Conservation (phyloP, 306 rosid species). For the Arachis hypogaea region DNA sequence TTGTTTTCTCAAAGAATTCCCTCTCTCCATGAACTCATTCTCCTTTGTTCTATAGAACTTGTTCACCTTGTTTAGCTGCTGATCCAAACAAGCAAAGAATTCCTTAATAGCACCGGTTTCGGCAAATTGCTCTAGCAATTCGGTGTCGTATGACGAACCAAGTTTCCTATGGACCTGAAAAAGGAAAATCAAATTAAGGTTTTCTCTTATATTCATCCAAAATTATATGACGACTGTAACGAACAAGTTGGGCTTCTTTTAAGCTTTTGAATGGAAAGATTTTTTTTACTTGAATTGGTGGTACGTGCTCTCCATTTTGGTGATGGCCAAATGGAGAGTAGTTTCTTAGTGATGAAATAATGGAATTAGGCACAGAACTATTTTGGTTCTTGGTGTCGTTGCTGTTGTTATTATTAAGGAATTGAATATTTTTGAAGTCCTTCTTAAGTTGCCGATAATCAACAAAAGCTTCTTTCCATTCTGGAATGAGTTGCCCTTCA, state of each 20-base stretch:
- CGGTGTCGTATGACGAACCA: slow-evolving; percentile 92
- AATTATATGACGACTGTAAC: neutral
- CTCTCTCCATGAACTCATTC: slow-evolving; percentile 81
- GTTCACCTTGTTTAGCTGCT: slow-evolving; percentile 87
- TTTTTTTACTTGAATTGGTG: slow-evolving; percentile 74
- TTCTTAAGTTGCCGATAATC: slow-evolving; percentile 90
- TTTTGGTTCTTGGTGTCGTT: slow-evolving; percentile 35
- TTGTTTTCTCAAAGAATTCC: slow-evolving; percentile 80
- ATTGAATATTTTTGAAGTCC: slow-evolving; percentile 70
- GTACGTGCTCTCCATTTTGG: slow-evolving; percentile 66
- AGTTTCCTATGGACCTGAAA: slow-evolving; percentile 84
- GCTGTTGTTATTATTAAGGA: slow-evolving; percentile 44
- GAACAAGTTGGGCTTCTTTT: neutral
- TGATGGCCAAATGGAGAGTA: slow-evolving; percentile 59
- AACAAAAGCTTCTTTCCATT: slow-evolving; percentile 99
- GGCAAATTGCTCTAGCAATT: slow-evolving; percentile 77
- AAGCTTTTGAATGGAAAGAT: slow-evolving; percentile 6
- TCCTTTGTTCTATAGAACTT: slow-evolving; percentile 77
- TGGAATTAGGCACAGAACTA: slow-evolving; percentile 47
- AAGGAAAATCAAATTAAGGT: neutral
- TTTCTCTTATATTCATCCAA: too few relatives aligned
- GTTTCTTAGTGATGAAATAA: slow-evolving; percentile 61
- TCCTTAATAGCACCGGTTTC: slow-evolving; percentile 80
- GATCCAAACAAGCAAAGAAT: slow-evolving; percentile 79
- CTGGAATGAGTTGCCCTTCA: slow-evolving; percentile 89